phyloP scores from a whole-genome alignment of 306 rosid species.

The Vicia villosa region DNA sequence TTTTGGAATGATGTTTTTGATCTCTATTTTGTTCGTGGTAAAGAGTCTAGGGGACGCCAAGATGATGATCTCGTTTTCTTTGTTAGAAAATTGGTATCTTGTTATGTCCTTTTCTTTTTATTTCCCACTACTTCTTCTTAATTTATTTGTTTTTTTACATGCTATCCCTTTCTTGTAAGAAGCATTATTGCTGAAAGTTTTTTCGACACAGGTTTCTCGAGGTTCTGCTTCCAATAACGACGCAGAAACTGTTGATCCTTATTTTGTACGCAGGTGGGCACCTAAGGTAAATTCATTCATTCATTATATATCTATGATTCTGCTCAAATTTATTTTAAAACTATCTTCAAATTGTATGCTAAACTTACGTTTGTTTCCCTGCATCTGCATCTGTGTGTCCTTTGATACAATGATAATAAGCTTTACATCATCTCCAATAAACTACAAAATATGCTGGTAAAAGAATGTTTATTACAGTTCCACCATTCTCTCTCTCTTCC shows the following conservation, averaged over 20 bases:
- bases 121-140: too few species aligned
- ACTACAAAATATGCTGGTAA: too few species aligned
- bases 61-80: slow-evolving; percentile 96
- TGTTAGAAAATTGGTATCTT: slow-evolving; percentile 81
- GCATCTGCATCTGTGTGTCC: too few species aligned
- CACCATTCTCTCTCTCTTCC: too few species aligned
- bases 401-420: too few species aligned
- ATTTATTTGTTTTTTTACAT: too few species aligned
- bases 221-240: slow-evolving; percentile 53
- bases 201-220: slow-evolving; percentile 35
- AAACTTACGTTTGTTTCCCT: too few species aligned
- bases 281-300: slow-evolving; percentile 62
- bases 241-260: slow-evolving; percentile 60
- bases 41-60: slow-evolving; percentile 78
- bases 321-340: too few species aligned
- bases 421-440: too few species aligned
- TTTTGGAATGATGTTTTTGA: slow-evolving; percentile 93
- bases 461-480: too few species aligned
- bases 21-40: slow-evolving; percentile 75
- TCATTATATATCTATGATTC: too few species aligned
- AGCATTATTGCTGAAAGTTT: slow-evolving; percentile 11
- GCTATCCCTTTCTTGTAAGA: background rate
- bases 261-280: slow-evolving; percentile 98
- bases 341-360: too few species aligned
- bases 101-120: background rate